Evolutionary conservation across 176 grass and related monocot genomes (phyloP), one percentile per base, ranked within the genome.

Genomic region (Phoenix dactylifera): DNA sequence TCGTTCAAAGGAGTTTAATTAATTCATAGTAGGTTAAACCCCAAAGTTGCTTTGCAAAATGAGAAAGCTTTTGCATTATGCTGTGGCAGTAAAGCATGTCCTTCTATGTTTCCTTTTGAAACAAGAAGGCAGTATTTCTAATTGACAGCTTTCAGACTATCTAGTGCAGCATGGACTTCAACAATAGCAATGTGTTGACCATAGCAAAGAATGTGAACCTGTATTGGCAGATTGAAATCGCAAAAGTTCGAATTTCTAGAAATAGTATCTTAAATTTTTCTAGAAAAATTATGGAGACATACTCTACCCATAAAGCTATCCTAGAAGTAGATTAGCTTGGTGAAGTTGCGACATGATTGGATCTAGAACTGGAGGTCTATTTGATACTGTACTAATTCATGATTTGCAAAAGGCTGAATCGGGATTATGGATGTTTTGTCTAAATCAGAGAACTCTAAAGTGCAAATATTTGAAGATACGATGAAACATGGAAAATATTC

Each of bases 271-370:
- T 86, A 62, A 85, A 89, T 66, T 95, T 85, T 62, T 85, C 90
- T 16, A 67, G 79, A 52, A 89, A 95, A 81, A 82, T 95, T 56
- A 86, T 95, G 90, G 85, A 89, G 39, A 89, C 89, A 82, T 95
- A 89, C 56, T 85, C 82, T 18, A 76, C 57, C 80, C 85, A 89
- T 48, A 95, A 81, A 44, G 69, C 90, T 75, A 85, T 95, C 54
- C 82, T 95, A 49, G 90, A 95, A 68, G 85, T 95, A 18, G 85
- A 95, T 68, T 95, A 95, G 64, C 89, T 95, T 23, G 90, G 90
- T 62, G 90, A 95, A 77, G 90, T 95, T 68, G 90, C 82, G 57
- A 86, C 90, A 61, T 85, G 85, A 22, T 81, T 89, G 64, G 90
- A 82, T 50, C 90, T 85, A 64, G 89, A 85, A 44, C 72, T 86